These are phyloP conservation scores for Podospora conica DNA, from an alignment of 495 filamentous ascomycete species.

Conservation along the genomic window DNA sequence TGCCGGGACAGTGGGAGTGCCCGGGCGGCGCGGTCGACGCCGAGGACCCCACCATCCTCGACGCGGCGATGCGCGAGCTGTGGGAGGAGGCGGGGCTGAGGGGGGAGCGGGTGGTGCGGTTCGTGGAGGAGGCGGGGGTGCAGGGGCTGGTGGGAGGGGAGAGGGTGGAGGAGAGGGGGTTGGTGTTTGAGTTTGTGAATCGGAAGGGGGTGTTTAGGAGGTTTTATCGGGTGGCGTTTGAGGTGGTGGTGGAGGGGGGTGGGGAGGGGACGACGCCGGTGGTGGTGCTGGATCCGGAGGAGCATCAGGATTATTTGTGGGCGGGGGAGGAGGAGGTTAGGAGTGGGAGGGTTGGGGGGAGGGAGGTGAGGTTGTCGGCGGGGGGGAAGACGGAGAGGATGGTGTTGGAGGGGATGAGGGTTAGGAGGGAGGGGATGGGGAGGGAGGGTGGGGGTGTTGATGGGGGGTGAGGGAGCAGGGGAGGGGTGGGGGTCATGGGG, in stretches of 20 bases:
- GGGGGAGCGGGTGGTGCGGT: constrained; percentile 19
- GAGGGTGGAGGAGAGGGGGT: neutral
- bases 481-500: too few relatives aligned
- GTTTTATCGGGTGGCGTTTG: constrained; percentile 32
- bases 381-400: constrained; percentile 12
- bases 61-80: constrained; percentile 36
- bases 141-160: constrained; percentile 1
- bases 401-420: constrained; percentile 23
- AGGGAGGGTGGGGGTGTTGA: neutral
- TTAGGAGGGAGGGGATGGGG: constrained; percentile 17
- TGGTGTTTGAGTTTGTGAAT: constrained; percentile 16
- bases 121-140: constrained; percentile 13
- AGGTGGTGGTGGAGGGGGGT: constrained; percentile 15
- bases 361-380: constrained; percentile 25
- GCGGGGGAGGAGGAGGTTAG: constrained; percentile 24
- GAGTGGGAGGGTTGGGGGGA: constrained; percentile 20
- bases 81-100: constrained; percentile 38
- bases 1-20: constrained; percentile 36
- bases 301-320: constrained; percentile 25
- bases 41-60: constrained; percentile 35
- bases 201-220: constrained; percentile 8
- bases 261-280: neutral
- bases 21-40: constrained; percentile 39
- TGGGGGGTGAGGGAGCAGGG: neutral
- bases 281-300: constrained; percentile 18